Conservation (phyloP, 768 basidiomycete genomes). For the Trametopsis cervina region DNA sequence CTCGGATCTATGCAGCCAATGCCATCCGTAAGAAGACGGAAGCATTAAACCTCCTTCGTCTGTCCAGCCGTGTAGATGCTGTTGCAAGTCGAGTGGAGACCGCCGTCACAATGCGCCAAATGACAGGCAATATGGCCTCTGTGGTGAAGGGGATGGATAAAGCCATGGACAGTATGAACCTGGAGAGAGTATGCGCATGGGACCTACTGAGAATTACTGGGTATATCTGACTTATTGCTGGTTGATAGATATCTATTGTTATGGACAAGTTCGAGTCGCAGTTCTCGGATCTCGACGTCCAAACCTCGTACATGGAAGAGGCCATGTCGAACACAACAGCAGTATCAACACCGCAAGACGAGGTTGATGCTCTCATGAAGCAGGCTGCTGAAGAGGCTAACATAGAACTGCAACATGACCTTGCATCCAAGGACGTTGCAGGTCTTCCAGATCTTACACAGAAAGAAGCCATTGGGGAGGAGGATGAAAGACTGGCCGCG, state of each 20-base stretch:
- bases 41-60: conserved; percentile 79
- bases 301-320: conserved; percentile 97
- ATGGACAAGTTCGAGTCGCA: conserved; percentile 99
- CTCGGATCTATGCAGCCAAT: conserved; percentile 96
- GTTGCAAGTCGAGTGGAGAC: conserved; percentile 97
- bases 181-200: conserved; percentile 68
- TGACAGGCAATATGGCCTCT: conserved; percentile 93
- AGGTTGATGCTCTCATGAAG: conserved; percentile 85
- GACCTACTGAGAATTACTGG: too few relatives aligned
- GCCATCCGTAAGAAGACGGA: conserved; percentile 99
- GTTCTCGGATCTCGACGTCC: conserved; percentile 95
- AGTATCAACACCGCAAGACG: conserved; percentile 91
- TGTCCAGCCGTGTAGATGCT: conserved; percentile 91
- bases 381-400: conserved; percentile 97
- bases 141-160: conserved; percentile 98
- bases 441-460: conserved; percentile 50
- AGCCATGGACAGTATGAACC: conserved; percentile 99
- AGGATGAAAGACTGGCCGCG: conserved; percentile 78
- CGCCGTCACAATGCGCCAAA: conserved; percentile 94
- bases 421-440: conserved; percentile 57
- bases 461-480: conserved; percentile 52
- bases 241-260: conserved; percentile 80
- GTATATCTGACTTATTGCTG: not conserved
- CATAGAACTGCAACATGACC: conserved; percentile 89
- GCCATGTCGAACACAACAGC: conserved; percentile 93